Conservation (phyloP, 2,329 filamentous ascomycete genomes). For the Scedosporium aurantiacum region DNA sequence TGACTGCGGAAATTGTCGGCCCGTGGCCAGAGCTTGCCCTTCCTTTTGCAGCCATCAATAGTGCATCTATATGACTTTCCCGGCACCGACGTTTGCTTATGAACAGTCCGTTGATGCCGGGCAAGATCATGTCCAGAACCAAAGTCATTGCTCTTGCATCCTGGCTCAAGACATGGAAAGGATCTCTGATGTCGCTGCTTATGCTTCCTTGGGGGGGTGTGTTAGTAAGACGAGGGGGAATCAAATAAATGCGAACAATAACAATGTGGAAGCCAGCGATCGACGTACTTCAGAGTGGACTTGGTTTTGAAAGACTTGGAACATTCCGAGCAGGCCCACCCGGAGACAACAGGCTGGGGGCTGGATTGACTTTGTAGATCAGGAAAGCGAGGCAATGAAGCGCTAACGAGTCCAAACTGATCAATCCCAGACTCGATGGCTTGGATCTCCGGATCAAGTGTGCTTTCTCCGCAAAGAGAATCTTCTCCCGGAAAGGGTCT, state of each 20-base stretch:
- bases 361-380: neutral
- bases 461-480: neutral
- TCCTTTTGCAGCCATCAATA: constrained; percentile 39
- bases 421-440: neutral
- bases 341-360: neutral
- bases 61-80: constrained; percentile 50
- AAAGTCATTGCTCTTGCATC: constrained; percentile 56
- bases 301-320: neutral
- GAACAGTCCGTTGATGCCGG: constrained; percentile 66
- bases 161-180: constrained; percentile 45
- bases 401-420: neutral
- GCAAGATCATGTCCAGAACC: constrained; percentile 70
- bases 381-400: neutral
- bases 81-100: constrained; percentile 34
- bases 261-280: neutral
- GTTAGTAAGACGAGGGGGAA: neutral
- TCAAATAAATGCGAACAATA: neutral
- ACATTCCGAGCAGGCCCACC: neutral
- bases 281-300: neutral
- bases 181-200: constrained; percentile 57
- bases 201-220: constrained; percentile 53
- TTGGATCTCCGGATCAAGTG: neutral
- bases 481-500: neutral
- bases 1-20: constrained; percentile 82
- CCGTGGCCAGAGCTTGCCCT: constrained; percentile 62